Evolutionary conservation across 768 basidiomycete genomes (phyloP).

Genomic region (Pleurotus eryngii): DNA sequence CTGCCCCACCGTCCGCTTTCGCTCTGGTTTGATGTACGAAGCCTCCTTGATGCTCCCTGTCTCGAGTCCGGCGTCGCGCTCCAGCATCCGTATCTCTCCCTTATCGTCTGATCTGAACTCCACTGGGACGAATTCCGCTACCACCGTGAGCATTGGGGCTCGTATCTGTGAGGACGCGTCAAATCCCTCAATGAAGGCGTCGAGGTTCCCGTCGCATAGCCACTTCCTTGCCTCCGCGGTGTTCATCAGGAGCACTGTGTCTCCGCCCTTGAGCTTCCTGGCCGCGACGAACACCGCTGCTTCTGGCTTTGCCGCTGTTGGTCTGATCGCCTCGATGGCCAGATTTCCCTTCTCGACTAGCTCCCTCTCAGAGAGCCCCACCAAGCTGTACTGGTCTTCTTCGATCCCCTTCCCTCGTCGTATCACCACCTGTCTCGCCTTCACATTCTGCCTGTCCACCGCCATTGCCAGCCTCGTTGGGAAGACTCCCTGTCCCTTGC

Average conservation of each 20-base stretch:
- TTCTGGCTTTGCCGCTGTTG: neutral
- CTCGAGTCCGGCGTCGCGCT: conserved; percentile 12
- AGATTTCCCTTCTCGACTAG: conserved; percentile 7
- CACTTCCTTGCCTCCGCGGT: conserved; percentile 12
- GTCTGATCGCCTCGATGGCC: neutral
- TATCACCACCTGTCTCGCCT: neutral
- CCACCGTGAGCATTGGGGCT: neutral
- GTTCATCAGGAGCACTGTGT: conserved; percentile 13
- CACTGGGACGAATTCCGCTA: conserved; percentile 21
- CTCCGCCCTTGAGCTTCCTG: conserved; percentile 8
- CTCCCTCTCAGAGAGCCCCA: neutral
- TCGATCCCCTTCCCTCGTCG: neutral
- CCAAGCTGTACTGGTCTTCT: neutral
- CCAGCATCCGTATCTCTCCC: conserved; percentile 1
- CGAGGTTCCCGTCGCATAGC: conserved; percentile 8
- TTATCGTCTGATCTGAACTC: conserved; percentile 9
- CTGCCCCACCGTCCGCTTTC: conserved; percentile 14
- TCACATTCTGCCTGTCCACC: neutral
- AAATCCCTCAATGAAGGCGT: conserved; percentile 8
- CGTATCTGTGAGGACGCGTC: conserved; percentile 9
- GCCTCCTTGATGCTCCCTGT: conserved; percentile 7
- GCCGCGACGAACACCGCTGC: conserved; percentile 14
- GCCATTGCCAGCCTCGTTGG: neutral
- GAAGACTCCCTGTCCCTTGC: neutral
- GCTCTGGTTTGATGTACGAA: conserved; percentile 24